These are phyloP conservation scores for Alternaria sp. DNA, from an alignment of 2,329 filamentous ascomycete genomes.

Conservation along the genomic window DNA sequence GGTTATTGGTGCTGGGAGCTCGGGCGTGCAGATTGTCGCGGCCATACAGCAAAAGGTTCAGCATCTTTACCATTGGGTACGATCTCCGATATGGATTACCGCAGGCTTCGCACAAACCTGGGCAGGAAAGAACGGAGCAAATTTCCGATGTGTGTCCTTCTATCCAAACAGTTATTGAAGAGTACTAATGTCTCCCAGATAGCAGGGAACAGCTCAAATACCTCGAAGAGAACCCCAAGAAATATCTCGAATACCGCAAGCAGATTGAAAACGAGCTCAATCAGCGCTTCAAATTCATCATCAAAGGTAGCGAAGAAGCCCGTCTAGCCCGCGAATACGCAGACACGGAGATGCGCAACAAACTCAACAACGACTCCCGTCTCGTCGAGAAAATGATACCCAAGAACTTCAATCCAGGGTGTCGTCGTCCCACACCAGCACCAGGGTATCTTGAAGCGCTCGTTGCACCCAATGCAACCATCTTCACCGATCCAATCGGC, in stretches of 20 bases:
- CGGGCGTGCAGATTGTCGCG: constrained; percentile 55
- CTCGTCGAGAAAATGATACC: constrained; percentile 57
- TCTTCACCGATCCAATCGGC: constrained; percentile 30
- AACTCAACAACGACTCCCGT: constrained; percentile 49
- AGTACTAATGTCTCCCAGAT: constrained; percentile 32
- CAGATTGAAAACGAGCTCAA: constrained; percentile 61
- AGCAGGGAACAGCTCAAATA: constrained; percentile 52
- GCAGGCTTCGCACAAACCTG: constrained; percentile 58
- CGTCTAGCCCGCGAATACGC: constrained; percentile 52
- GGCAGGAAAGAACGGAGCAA: constrained; percentile 57
- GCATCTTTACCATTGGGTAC: constrained; percentile 53
- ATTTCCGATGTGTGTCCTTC: constrained; percentile 53
- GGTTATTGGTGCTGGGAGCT: constrained; percentile 54
- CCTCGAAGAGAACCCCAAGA: constrained; percentile 52
- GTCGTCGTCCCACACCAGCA: constrained; percentile 34
- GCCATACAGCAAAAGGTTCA: constrained; percentile 51
- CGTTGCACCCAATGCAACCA: constrained; percentile 24
- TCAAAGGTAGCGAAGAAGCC: constrained; percentile 59
- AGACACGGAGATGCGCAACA: constrained; percentile 52
- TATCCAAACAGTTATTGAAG: not conserved
- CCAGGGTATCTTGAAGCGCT: constrained; percentile 36
- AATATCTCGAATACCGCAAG: constrained; percentile 59
- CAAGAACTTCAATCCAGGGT: constrained; percentile 46
- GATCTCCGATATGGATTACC: constrained; percentile 59
- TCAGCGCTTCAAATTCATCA: constrained; percentile 62